Evolutionary conservation across 2,329 filamentous ascomycete genomes (phyloP).

Genomic region (Aspergillus hortae): DNA sequence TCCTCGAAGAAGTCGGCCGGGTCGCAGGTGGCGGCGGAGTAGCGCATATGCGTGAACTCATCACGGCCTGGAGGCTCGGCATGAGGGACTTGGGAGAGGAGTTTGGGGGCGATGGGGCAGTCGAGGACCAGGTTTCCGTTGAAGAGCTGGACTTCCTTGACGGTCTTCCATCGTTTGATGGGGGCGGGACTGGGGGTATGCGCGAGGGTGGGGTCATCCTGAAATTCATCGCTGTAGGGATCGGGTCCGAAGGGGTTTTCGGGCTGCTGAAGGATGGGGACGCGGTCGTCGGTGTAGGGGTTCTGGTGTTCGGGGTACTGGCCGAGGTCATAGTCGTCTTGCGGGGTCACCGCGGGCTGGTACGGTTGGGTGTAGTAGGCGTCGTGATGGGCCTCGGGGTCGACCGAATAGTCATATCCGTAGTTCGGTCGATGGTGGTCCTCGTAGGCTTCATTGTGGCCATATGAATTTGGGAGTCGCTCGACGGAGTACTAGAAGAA

Average conservation of each 20-base stretch:
- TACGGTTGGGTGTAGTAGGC: constrained; percentile 82
- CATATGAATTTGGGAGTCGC: constrained; percentile 62
- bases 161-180: constrained; percentile 92
- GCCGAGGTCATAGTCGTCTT: constrained; percentile 55
- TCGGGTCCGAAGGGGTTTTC: constrained; percentile 63
- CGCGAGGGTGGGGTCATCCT: constrained; percentile 36
- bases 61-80: constrained; percentile 76
- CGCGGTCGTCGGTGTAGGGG: constrained; percentile 65
- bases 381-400: constrained; percentile 83
- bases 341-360: constrained; percentile 57
- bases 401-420: constrained; percentile 67
- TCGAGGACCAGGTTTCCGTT: constrained; percentile 95
- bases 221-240: constrained; percentile 48
- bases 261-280: constrained; percentile 70
- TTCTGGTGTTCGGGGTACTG: constrained; percentile 52
- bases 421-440: constrained; percentile 47
- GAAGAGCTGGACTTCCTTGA: constrained; percentile 97
- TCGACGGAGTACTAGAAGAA: constrained; percentile 63
- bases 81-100: constrained; percentile 84
- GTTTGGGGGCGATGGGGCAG: constrained; percentile 84
- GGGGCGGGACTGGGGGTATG: constrained; percentile 53
- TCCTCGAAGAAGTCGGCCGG: constrained; percentile 82
- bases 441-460: constrained; percentile 61
- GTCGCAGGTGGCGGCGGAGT: constrained; percentile 92
- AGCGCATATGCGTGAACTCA: constrained; percentile 74